A percentile compares a stretch with the other conserved stretches of the same genome.
Conservation (phyloP, 768 basidiomycete genomes). For the Mycena crocata region DNA sequence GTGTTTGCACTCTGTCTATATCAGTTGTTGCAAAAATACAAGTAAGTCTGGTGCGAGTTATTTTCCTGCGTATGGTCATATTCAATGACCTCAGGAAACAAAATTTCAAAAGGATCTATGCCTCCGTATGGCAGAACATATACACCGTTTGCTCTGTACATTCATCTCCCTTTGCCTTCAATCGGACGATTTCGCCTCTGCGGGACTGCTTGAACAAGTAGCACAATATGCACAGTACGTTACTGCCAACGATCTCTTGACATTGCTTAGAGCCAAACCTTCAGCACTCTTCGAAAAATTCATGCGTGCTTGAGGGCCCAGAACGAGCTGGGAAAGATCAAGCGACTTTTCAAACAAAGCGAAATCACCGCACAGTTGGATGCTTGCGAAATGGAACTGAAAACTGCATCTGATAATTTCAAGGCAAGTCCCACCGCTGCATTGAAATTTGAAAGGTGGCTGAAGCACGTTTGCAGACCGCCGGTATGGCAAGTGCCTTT, state of each 20-base stretch:
- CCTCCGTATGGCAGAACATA: background rate
- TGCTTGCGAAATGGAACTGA: background rate
- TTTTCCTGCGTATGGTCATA: background rate
- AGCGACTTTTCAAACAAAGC: conserved; percentile 1
- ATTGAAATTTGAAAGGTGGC: background rate
- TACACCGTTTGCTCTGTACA: background rate
- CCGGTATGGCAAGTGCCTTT: background rate
- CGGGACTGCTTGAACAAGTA: background rate
- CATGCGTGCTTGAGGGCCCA: too few relatives aligned
- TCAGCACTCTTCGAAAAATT: background rate
- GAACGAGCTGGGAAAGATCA: too few relatives aligned
- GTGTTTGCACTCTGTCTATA: background rate
- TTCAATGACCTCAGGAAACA: background rate
- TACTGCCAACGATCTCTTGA: background rate
- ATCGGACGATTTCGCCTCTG: background rate
- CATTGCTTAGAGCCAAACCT: background rate
- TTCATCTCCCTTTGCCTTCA: background rate
- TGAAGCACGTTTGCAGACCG: background rate
- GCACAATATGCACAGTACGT: background rate
- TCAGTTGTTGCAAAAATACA: background rate
- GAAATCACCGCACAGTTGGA: background rate
- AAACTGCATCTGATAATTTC: background rate
- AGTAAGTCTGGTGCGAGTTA: background rate
- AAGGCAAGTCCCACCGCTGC: background rate
- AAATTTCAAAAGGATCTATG: conserved; percentile 3